Conservation (phyloP, 2,329 filamentous ascomycete species). For the Biscogniauxia marginata region DNA sequence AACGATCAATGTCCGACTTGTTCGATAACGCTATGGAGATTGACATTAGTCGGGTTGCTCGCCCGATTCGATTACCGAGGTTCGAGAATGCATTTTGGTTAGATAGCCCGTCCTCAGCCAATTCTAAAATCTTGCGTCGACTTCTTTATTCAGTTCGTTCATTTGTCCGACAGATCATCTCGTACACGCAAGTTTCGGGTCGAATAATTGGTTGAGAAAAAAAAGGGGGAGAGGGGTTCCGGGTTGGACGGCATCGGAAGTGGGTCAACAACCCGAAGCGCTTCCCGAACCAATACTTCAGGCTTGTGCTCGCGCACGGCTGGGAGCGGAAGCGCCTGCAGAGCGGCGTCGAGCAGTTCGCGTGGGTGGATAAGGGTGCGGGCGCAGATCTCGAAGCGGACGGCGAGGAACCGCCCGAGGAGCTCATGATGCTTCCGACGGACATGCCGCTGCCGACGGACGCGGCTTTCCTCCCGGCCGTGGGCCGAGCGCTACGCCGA, state of each 20-base stretch:
- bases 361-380: conserved; percentile 52
- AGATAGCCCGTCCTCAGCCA: neutral
- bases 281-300: conserved; percentile 39
- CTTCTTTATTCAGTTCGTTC: neutral
- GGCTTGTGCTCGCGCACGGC: conserved; percentile 32
- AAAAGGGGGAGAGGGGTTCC: too few relatives aligned
- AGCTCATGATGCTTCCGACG: conserved; percentile 66
- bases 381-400: conserved; percentile 51
- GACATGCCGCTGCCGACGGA: conserved; percentile 60
- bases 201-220: neutral
- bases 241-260: conserved; percentile 37
- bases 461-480: conserved; percentile 45
- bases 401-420: conserved; percentile 51
- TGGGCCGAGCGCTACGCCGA: conserved; percentile 60
- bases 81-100: neutral
- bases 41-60: neutral
- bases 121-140: neutral
- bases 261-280: conserved; percentile 38
- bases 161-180: neutral
- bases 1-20: neutral
- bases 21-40: neutral
- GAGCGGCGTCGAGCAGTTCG: conserved; percentile 46
- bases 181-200: neutral
- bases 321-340: conserved; percentile 30
- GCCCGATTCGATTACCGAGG: neutral